Base-by-base conservation (phyloP, 495 filamentous ascomycete species). In the Penicillium roqueforti region DNA sequence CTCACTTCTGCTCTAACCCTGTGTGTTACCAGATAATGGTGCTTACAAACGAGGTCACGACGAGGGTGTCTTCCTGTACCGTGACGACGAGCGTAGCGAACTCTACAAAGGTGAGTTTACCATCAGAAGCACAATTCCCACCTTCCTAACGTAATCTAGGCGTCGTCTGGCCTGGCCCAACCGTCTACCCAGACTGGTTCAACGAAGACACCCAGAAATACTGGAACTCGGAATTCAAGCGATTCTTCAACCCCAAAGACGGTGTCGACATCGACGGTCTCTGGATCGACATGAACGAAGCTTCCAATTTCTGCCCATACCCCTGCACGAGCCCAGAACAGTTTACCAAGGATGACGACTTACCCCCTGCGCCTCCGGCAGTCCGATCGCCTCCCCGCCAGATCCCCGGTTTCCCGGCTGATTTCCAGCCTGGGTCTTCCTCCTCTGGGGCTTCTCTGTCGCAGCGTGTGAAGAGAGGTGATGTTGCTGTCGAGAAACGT, bases 241-340 rank as follows among this genome's bases (percentile, higher is more conserved):
- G 57, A 1, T 93, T 93, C 76, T 96, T 96, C 70, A 64, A 74
- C 57, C 56, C 78, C 0, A 63, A 80, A 0, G 73, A 64, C 1
- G 91, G 90, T 20, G 78, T 96, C 4, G 83, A 93, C 60, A 90
- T 95, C 54, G 90, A 95, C 58, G 91, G 81, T 1, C 76, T 92
- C 23, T 95, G 90, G 90, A 95, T 93, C 50, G 88, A 91, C 58
- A 88, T 91, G 86, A 90, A 89, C 58, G 88, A 91, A 64, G 87
- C 86, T 0, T 68, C 79, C 29, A 84, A 81, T 63, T 88, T 90
- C 51, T 93, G 90, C 66, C 63, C 74, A 19, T 92, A 82, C 60
- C 89, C 89, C 13, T 95, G 91, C 67, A 63, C 67, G 16, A 71
- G 91, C 54, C 84, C 88, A 0, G 77, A 74, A 3, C 68, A 50